Evolutionary conservation across 805 yeast species (phyloP).

Genomic region (Suhomyces sp.): DNA sequence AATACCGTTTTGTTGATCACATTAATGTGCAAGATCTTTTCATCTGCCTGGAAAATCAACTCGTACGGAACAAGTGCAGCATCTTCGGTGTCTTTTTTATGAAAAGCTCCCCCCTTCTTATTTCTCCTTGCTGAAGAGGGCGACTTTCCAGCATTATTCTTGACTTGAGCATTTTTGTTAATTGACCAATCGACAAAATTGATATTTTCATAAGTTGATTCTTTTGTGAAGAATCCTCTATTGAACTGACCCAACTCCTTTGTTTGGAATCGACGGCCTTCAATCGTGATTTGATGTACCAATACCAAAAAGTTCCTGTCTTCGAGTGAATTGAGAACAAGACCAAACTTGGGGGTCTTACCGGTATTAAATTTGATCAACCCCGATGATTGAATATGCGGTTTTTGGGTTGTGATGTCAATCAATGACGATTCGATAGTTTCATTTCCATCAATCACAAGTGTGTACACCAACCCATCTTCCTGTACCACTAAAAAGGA

Average conservation of each 20-base stretch:
- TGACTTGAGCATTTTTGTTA: slow-evolving; percentile 1
- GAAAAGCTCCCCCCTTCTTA: background rate
- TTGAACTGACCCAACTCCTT: slow-evolving; percentile 13
- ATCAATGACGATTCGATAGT: background rate
- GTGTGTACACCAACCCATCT: background rate
- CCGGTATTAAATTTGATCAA: background rate
- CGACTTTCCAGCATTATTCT: background rate
- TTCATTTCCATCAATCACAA: background rate
- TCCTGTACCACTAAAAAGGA: background rate
- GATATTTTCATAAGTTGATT: slow-evolving; percentile 1
- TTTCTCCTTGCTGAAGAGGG: slow-evolving; percentile 6
- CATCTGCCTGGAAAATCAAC: slow-evolving; percentile 5
- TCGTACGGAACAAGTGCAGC: slow-evolving; percentile 3
- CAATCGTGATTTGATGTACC: slow-evolving; percentile 6
- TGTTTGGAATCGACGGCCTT: background rate
- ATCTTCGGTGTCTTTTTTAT: background rate
- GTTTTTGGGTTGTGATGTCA: background rate
- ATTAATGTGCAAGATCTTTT: slow-evolving; percentile 2
- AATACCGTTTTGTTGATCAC: slow-evolving; percentile 3
- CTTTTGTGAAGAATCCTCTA: slow-evolving; percentile 7
- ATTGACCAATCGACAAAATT: slow-evolving; percentile 8
- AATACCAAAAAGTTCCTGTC: slow-evolving; percentile 3
- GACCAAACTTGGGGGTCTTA: background rate
- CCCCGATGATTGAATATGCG: slow-evolving; percentile 4
- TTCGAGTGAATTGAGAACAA: slow-evolving; percentile 5